These are phyloP conservation scores for Nakazawaea ishiwadae DNA, from an alignment of 805 yeast species.

Conservation along the genomic window DNA sequence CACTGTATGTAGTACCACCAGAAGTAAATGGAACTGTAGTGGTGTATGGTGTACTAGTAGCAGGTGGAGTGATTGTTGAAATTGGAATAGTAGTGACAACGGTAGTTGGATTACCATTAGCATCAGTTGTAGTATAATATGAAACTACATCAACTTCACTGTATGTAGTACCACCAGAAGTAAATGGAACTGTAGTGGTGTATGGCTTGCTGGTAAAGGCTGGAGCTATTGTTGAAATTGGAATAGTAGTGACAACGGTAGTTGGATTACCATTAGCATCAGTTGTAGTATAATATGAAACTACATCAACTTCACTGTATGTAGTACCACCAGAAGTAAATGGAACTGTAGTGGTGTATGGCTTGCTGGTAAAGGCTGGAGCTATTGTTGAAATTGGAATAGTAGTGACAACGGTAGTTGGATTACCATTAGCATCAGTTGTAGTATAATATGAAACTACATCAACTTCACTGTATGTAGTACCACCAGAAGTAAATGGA, in stretches of 20 bases:
- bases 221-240: slow-evolving; percentile 1
- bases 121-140: background rate
- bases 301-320: background rate
- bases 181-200: background rate
- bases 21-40: background rate
- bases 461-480: slow-evolving; percentile 2
- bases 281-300: slow-evolving; percentile 4
- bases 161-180: background rate
- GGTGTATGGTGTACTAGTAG: slow-evolving; percentile 2
- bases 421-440: slow-evolving; percentile 2
- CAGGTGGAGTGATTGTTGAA: slow-evolving; percentile 2
- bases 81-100: slow-evolving; percentile 2
- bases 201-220: background rate
- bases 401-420: background rate
- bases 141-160: background rate
- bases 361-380: background rate
- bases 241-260: background rate
- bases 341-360: background rate
- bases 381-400: background rate
- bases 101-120: background rate
- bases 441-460: slow-evolving; percentile 4
- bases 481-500: slow-evolving; percentile 1
- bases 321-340: slow-evolving; percentile 3
- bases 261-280: slow-evolving; percentile 3
- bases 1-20: slow-evolving; percentile 1